Conservation (phyloP, 768 basidiomycete species). For the Artomyces pyxidatus region DNA sequence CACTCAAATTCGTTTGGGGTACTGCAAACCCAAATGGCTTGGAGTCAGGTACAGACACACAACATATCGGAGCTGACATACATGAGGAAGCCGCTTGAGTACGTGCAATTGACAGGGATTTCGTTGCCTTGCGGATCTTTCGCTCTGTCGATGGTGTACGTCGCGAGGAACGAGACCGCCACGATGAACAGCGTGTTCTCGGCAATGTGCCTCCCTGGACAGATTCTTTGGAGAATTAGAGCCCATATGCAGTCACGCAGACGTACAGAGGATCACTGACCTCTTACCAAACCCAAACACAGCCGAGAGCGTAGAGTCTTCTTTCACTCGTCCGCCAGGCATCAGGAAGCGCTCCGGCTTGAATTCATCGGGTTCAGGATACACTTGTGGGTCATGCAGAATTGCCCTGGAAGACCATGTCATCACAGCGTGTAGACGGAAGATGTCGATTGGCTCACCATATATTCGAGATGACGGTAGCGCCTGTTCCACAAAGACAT, state of each 20-base stretch:
- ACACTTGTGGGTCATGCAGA: slow-evolving; percentile 3
- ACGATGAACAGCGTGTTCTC: not conserved
- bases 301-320: not conserved
- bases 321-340: not conserved
- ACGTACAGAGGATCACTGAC: too few relatives aligned
- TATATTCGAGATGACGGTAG: not conserved
- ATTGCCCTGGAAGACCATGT: slow-evolving; percentile 4
- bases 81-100: not conserved
- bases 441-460: not conserved
- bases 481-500: not conserved
- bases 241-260: too few relatives aligned
- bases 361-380: slow-evolving; percentile 6
- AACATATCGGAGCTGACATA: too few relatives aligned
- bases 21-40: too few relatives aligned
- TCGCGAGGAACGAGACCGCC: not conserved
- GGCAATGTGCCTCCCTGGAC: not conserved
- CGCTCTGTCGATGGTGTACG: not conserved
- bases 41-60: too few relatives aligned
- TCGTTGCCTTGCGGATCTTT: not conserved
- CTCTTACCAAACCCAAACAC: not conserved
- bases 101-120: not conserved
- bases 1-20: too few relatives aligned
- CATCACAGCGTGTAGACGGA: too few relatives aligned
- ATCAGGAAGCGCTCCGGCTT: slow-evolving; percentile 8
- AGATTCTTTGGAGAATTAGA: not conserved